Conservation (phyloP, 2,329 filamentous ascomycete genomes). For the Xylaria sp. region DNA sequence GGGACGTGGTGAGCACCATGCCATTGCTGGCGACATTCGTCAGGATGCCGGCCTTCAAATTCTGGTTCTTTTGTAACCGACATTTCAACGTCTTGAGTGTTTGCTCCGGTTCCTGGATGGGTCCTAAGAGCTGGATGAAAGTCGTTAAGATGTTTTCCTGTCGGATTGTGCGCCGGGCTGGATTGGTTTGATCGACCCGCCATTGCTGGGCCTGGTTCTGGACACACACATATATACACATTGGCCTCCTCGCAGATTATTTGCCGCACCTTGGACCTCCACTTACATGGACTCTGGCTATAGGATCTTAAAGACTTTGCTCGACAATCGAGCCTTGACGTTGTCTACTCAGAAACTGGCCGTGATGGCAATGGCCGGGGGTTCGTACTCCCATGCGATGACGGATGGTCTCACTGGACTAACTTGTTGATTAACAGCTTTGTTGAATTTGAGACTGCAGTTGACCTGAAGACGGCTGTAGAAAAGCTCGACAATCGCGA, state of each 20-base stretch:
- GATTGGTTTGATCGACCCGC: constrained; percentile 50
- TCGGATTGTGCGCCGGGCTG: constrained; percentile 46
- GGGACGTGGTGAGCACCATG: constrained; percentile 44
- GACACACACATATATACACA: constrained; percentile 42
- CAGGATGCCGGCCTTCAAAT: constrained; percentile 43
- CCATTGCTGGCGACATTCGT: constrained; percentile 44
- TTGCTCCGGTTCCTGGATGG: constrained; percentile 45
- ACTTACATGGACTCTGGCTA: constrained; percentile 84
- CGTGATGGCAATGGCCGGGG: constrained; percentile 93
- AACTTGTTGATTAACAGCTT: constrained; percentile 68
- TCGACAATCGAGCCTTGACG: constrained; percentile 93
- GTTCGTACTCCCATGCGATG: constrained; percentile 62
- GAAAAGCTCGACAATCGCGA: constrained; percentile 94
- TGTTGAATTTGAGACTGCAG: constrained; percentile 95
- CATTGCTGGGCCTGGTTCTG: constrained; percentile 50
- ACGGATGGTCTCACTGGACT: constrained; percentile 14
- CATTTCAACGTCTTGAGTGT: constrained; percentile 40
- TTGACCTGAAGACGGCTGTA: constrained; percentile 88
- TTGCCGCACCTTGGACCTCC: constrained; percentile 63
- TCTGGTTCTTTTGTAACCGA: constrained; percentile 42
- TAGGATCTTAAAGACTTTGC: constrained; percentile 99
- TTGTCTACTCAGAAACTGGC: constrained; percentile 96
- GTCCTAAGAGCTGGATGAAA: constrained; percentile 48
- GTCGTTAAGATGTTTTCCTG: constrained; percentile 46
- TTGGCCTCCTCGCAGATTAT: constrained; percentile 50